Evolutionary conservation across 2,329 filamentous ascomycete genomes (phyloP).

Genomic region (Beauveria pseudobassiana): DNA sequence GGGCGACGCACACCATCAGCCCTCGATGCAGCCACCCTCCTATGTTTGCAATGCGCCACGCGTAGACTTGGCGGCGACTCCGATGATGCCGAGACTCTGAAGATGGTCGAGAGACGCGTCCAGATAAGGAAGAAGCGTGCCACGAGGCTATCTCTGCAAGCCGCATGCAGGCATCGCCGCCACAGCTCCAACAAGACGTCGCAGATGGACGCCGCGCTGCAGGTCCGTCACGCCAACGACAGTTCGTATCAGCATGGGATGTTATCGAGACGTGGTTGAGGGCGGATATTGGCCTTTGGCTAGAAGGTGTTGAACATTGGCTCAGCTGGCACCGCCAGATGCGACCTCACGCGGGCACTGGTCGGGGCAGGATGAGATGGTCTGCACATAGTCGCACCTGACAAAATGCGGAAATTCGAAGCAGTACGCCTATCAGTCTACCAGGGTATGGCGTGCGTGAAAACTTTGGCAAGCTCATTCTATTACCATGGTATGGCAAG

Average conservation of each 20-base stretch:
- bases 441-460: no score
- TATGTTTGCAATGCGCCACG: background rate
- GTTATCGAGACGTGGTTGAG: background rate
- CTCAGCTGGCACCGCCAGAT: background rate
- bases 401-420: background rate
- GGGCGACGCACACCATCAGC: background rate
- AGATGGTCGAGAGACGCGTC: background rate
- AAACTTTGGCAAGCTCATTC: background rate
- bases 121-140: background rate
- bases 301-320: background rate
- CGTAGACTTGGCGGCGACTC: background rate
- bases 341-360: background rate
- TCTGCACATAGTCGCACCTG: background rate
- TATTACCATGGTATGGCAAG: background rate
- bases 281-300: background rate
- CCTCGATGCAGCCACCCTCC: background rate
- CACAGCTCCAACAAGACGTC: background rate
- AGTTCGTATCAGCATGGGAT: background rate
- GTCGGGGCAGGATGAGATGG: background rate
- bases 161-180: conserved; percentile 1
- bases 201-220: background rate
- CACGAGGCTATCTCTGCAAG: background rate
- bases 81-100: background rate
- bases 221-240: background rate
- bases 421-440: no score